Base-by-base conservation (phyloP, 2,329 filamentous ascomycete genomes). In the Trichoderma sp. region DNA sequence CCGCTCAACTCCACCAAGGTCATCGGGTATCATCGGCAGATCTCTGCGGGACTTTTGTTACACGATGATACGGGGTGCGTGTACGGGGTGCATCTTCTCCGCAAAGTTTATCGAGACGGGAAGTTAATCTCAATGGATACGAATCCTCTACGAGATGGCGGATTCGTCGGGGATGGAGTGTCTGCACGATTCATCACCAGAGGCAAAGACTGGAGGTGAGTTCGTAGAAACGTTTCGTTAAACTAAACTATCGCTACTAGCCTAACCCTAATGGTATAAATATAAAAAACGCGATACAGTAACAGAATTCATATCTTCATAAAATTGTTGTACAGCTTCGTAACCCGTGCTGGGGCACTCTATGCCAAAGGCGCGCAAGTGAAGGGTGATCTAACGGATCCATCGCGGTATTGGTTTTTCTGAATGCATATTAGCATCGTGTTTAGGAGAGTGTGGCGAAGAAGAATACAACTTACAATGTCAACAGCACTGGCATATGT, bases 401-500 rank as follows among this genome's bases (percentile, higher is more conserved):
- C 41, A 11, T 66, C 29, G 9, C 73, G 31, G 38, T 75, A 77
- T 67, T 77, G 75, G 35, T 75, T 72, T 59, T 60, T 76, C 76
- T 76, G 67, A 45, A 4, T 5, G 33, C 18, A 65, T 21, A 27
- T 77, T 76, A 77, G 76, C 59, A n/a, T 29, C 27, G 18, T 24
- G 41, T 41, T 27, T 12, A 18, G n/a, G 50, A 11, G 5, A 8
- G 16, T 5, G 21, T 4, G 35, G 9, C 0, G 24, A 8, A 53
- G 11, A 7, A 35, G 29, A 21, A 29, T 11, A 29, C n/a, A 1
- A 78, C 80, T 80, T 76, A 81, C 80, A 77, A 81, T 81, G 38
- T 81, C 80, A 21, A 76, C 77, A 62, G 80, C 75, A 59, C 79
- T 81, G 75, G 79, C 76, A 27, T 81, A 81, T 4, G 80, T 81